Evolutionary conservation across 2,329 filamentous ascomycete genomes (phyloP), one percentile per base, ranked within the genome.

Genomic region (Diaporthe ampelina): DNA sequence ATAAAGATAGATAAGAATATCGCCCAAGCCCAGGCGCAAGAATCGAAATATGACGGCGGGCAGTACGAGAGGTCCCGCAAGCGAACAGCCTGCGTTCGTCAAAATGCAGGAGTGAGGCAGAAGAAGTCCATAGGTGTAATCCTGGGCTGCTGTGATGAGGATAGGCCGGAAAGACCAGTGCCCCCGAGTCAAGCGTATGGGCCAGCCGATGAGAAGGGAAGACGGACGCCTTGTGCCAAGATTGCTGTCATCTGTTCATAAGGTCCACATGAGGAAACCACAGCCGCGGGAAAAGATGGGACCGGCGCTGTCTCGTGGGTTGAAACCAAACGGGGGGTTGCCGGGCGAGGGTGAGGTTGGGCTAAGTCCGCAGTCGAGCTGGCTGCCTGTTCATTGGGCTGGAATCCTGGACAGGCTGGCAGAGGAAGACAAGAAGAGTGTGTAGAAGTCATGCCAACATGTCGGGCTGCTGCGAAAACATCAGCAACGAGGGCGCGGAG

Each of bases 121-220:
- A 21, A 37, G 37, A 40, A 24, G 40, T 70, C 68, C 50, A 54
- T 54, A 24, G 21, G 48, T 35, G 4, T 8, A 4, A 29, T 61
- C 45, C 63, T 40, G 63, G 29, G 15, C n/a, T 67, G 45, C 29
- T 54, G 45, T 52, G 32, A 68, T 54, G 48, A 37, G 13, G 63
- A 68, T 54, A 45, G 63, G 63, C 63, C 48, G 17, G 10, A 26
- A 19, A 54, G 32, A 40, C 13, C 48, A 40, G 63, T n/a, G 48
- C 37, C 32, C 63, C 63, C 48, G 63, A 68, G 63, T 68, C 63
- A 68, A 68, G 63, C 45, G n/a, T 24, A 68, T 68, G 63, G 63
- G 32, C 63, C 63, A 15, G 63, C 48, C 63, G 63, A 54, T 26
- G 32, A 52, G 48, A 68, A 68, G 63, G 4, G 32, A 68, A 68